These are phyloP conservation scores for Phyllosticta citribraziliensis DNA, from an alignment of 2,329 filamentous ascomycete genomes.

Conservation along the genomic window DNA sequence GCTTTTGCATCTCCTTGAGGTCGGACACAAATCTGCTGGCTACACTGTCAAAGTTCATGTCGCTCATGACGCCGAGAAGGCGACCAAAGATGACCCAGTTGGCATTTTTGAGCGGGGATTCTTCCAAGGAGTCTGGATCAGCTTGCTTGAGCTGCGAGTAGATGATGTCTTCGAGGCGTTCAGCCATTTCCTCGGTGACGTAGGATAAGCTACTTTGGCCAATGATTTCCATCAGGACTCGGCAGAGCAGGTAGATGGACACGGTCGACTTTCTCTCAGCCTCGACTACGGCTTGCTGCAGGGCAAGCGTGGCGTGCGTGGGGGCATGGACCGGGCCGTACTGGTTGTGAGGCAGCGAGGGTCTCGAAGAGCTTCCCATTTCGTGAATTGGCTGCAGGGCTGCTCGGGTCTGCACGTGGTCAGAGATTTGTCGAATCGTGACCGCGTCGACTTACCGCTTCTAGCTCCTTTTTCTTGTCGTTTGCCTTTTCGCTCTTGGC, in stretches of 20 bases:
- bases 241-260: constrained; percentile 90
- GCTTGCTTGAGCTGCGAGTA: constrained; percentile 89
- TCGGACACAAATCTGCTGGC: constrained; percentile 73
- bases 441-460: constrained; percentile 4
- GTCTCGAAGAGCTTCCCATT: not conserved
- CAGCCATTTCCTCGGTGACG: constrained; percentile 85
- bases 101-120: constrained; percentile 74
- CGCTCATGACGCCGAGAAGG: constrained; percentile 91
- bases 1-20: constrained; percentile 66
- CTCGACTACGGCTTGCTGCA: constrained; percentile 64
- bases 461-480: constrained; percentile 16
- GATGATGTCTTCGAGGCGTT: constrained; percentile 88
- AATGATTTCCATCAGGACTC: constrained; percentile 89
- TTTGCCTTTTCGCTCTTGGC: constrained; percentile 80
- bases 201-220: constrained; percentile 73
- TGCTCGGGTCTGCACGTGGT: constrained; percentile 19
- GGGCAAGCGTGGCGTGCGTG: constrained; percentile 28
- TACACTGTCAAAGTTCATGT: constrained; percentile 78
- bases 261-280: constrained; percentile 85
- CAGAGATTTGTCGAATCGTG: constrained; percentile 3
- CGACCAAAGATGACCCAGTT: constrained; percentile 96
- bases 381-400: constrained; percentile 3
- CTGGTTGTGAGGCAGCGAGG: not conserved
- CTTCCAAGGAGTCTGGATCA: constrained; percentile 68
- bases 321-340: constrained; percentile 20